A percentile compares a stretch with the other conserved stretches of the same genome.
Conservation (phyloP, 331 rosid species). For the Saraca asoca region DNA sequence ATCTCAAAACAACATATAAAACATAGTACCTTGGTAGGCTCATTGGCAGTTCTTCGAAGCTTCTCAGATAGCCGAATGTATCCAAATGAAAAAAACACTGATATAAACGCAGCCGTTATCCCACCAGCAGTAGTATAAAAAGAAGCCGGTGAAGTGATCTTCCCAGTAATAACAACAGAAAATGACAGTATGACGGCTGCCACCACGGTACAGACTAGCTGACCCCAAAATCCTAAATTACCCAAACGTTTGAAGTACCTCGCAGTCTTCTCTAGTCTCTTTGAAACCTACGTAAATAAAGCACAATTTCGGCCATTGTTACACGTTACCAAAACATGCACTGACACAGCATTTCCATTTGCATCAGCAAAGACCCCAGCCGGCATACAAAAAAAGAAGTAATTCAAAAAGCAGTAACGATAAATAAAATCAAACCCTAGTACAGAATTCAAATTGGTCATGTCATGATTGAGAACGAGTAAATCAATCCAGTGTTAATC, state of each 20-base stretch:
- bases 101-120: slow-evolving; percentile 84
- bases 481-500: neutral
- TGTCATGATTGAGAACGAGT: slow-evolving; percentile 23
- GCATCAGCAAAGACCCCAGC: neutral
- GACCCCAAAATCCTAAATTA: slow-evolving; percentile 91
- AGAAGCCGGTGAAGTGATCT: slow-evolving; percentile 79
- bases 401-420: neutral
- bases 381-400: neutral
- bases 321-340: neutral
- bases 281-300: slow-evolving; percentile 68
- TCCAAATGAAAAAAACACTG: slow-evolving; percentile 96
- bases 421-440: slow-evolving; percentile 30
- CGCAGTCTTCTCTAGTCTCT: slow-evolving; percentile 81
- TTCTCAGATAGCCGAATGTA: slow-evolving; percentile 88
- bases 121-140: slow-evolving; percentile 94
- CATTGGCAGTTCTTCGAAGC: slow-evolving; percentile 73
- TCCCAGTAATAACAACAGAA: slow-evolving; percentile 78
- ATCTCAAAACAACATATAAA: no score
- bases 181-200: slow-evolving; percentile 93
- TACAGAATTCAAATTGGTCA: slow-evolving; percentile 14
- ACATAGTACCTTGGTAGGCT: slow-evolving; percentile 73
- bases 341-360: neutral
- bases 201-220: slow-evolving; percentile 82
- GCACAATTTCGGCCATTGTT: slow-evolving; percentile 1
- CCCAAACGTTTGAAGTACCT: slow-evolving; percentile 93